Conservation (phyloP, 2,329 filamentous ascomycete species). For the Fusarium domesticum region DNA sequence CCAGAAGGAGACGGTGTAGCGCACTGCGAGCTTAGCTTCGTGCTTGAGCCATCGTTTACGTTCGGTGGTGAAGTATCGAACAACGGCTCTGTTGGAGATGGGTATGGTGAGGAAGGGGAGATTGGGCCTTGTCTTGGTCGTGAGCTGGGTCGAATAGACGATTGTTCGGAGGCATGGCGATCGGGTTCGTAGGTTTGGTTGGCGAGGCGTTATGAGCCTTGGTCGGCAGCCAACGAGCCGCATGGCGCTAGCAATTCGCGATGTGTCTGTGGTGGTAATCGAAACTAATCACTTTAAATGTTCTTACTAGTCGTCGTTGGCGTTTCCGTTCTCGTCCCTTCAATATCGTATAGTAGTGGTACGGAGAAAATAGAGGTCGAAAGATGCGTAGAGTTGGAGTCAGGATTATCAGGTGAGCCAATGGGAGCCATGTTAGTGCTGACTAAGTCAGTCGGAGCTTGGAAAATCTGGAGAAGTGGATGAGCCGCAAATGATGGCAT, state of each 20-base stretch:
- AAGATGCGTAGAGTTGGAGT: not conserved
- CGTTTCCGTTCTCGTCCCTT: not conserved
- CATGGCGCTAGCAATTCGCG: conserved; percentile 30
- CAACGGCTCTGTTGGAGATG: conserved; percentile 50
- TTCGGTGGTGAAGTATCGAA: conserved; percentile 77
- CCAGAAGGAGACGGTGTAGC: conserved; percentile 66
- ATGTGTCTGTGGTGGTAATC: no score
- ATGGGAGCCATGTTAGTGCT: conserved; percentile 4
- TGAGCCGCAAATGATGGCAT: not conserved
- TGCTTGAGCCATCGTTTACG: conserved; percentile 67
- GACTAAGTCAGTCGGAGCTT: conserved; percentile 11
- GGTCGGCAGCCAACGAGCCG: conserved; percentile 36
- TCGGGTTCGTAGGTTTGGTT: conserved; percentile 14
- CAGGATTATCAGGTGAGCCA: conserved; percentile 14
- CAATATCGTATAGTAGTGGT: not conserved
- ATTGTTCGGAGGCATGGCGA: conserved; percentile 27
- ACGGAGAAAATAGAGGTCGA: not conserved
- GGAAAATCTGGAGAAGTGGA: not conserved
- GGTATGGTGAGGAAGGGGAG: conserved; percentile 51
- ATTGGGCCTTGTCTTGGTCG: conserved; percentile 34
- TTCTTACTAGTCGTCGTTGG: not conserved
- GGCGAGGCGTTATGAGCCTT: conserved; percentile 15
- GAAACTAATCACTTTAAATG: not conserved
- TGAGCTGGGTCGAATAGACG: conserved; percentile 29
- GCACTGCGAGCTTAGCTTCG: conserved; percentile 66